Conservation (phyloP, 2,329 filamentous ascomycete species). For the Sporothrix pallida region DNA sequence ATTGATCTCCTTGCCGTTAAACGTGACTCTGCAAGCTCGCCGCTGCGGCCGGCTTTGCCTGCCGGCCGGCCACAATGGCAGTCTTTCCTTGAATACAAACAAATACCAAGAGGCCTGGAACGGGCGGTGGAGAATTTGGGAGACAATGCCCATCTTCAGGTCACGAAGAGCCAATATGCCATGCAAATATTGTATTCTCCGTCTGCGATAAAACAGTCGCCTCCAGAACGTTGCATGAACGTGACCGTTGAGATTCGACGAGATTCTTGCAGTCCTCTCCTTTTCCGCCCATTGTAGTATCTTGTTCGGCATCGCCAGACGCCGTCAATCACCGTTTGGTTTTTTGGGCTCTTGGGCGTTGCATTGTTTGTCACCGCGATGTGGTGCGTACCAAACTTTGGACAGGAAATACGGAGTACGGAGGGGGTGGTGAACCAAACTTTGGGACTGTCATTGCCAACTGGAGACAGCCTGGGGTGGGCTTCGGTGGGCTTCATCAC, state of each 20-base stretch:
- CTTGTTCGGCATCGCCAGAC: too few relatives aligned
- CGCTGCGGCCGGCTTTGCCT: not conserved
- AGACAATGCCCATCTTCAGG: too few relatives aligned
- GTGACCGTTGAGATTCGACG: not conserved
- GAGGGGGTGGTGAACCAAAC: not conserved
- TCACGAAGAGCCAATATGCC: not conserved
- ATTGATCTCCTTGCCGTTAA: too few relatives aligned
- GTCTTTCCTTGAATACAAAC: not conserved
- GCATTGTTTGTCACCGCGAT: not conserved
- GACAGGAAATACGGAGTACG: not conserved
- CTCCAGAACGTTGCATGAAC: not conserved
- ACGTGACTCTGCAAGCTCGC: not conserved
- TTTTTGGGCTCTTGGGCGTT: too few relatives aligned
- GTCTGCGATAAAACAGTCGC: not conserved
- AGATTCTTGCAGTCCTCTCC: not conserved
- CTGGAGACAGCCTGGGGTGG: not conserved
- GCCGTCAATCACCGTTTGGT: too few relatives aligned
- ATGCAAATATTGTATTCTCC: not conserved
- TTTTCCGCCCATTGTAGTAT: too few relatives aligned
- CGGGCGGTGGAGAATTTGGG: not conserved
- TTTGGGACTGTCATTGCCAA: not conserved
- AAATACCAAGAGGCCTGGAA: not conserved
- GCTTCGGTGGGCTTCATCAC: too few relatives aligned
- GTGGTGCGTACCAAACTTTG: constrained; percentile 6
- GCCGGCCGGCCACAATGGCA: not conserved